Conservation (phyloP, 208 protist genomes). For the Leptomonas pyrrhocoris region DNA sequence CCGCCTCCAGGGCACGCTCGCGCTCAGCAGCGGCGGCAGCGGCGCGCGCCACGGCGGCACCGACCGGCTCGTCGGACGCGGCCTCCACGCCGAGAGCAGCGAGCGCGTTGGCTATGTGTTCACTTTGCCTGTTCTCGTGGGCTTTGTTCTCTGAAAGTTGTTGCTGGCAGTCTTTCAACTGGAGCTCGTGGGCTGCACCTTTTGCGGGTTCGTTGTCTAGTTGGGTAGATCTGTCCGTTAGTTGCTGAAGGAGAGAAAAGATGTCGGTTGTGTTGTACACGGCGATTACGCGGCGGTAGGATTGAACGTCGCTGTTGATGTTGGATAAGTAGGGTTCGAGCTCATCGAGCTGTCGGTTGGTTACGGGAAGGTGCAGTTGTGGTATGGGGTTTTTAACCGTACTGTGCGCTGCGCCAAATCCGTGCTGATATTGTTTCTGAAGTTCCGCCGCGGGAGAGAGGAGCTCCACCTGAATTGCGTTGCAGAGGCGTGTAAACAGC, state of each 20-base stretch:
- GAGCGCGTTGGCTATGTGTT: neutral
- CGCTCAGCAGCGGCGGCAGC: conserved; percentile 21
- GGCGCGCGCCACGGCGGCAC: conserved; percentile 10
- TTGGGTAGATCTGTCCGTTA: neutral
- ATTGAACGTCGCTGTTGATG: neutral
- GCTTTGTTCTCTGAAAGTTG: neutral
- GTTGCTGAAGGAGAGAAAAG: neutral
- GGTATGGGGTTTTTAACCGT: neutral
- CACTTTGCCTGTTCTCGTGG: neutral
- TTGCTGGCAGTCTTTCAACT: neutral
- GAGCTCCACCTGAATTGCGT: neutral
- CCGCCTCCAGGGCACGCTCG: conserved; percentile 19
- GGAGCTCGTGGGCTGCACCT: neutral
- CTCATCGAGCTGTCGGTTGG: neutral
- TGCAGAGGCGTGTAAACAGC: neutral
- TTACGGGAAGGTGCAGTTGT: neutral
- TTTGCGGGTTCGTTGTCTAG: neutral
- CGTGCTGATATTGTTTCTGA: neutral
- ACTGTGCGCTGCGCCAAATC: neutral
- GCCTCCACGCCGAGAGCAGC: conserved; percentile 20
- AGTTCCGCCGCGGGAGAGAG: neutral
- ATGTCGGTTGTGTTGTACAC: neutral
- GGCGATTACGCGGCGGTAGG: neutral
- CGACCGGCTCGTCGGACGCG: neutral
- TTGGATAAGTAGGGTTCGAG: neutral